A percentile compares a stretch with the other conserved stretches of the same genome.
These are phyloP conservation scores for Psophocarpus tetragonolobus DNA, from an alignment of 306 rosid species.

Conservation along the genomic window DNA sequence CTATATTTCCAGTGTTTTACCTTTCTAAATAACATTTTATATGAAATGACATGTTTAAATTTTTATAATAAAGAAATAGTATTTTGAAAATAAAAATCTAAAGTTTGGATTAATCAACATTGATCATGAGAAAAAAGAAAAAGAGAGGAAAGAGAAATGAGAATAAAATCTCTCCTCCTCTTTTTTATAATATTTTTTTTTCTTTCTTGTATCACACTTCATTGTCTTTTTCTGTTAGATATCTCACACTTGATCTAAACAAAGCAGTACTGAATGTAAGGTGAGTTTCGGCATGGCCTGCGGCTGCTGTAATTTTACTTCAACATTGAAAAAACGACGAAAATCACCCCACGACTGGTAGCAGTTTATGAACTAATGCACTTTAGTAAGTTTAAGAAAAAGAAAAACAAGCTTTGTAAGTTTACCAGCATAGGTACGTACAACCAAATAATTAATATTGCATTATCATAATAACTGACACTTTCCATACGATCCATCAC, in stretches of 20 bases:
- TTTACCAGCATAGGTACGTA: background rate
- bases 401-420: too few species aligned
- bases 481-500: too few species aligned
- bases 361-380: background rate
- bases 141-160: background rate
- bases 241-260: background rate
- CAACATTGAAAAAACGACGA: background rate
- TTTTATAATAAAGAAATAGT: background rate
- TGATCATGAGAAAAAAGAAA: too few species aligned
- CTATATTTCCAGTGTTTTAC: background rate
- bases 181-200: background rate
- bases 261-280: background rate
- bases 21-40: background rate
- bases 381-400: background rate
- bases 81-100: background rate
- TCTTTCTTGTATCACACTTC: too few species aligned
- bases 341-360: background rate
- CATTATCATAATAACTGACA: background rate
- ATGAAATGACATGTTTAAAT: background rate
- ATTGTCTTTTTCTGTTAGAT: too few species aligned
- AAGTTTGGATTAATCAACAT: too few species aligned
- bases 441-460: background rate
- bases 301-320: background rate
- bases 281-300: background rate
- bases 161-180: background rate